Conservation (phyloP, 768 basidiomycete genomes). For the Jaapia argillacea region DNA sequence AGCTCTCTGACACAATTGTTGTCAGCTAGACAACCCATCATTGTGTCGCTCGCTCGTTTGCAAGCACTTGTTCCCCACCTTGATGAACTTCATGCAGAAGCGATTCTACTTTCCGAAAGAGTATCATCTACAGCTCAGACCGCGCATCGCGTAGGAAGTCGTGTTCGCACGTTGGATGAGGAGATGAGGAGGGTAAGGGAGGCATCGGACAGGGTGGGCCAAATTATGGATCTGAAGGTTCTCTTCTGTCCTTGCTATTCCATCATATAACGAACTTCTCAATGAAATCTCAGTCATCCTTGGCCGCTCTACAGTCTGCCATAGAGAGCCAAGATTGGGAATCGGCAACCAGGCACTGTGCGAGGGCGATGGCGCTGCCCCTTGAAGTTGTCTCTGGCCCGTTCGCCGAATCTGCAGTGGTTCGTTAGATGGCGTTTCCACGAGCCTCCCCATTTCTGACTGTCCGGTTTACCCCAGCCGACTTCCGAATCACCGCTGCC, state of each 20-base stretch:
- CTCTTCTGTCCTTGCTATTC: conserved; percentile 3
- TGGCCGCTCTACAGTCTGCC: conserved; percentile 40
- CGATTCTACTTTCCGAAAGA: conserved; percentile 39
- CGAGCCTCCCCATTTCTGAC: not conserved
- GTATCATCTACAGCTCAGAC: conserved; percentile 70
- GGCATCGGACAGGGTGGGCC: conserved; percentile 84
- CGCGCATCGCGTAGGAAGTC: conserved; percentile 84
- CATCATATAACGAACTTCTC: not conserved
- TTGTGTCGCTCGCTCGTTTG: conserved; percentile 50
- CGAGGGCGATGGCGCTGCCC: conserved; percentile 82
- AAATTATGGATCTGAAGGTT: conserved; percentile 94
- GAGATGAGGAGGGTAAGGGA: conserved; percentile 88
- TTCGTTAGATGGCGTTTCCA: conserved; percentile 27
- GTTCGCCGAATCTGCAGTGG: conserved; percentile 84
- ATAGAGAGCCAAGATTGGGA: conserved; percentile 93
- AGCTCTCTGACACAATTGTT: conserved; percentile 62
- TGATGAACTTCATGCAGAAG: conserved; percentile 51
- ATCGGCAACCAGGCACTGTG: conserved; percentile 83
- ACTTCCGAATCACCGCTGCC: conserved; percentile 82
- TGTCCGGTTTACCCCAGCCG: conserved; percentile 43
- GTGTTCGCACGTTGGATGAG: conserved; percentile 81
- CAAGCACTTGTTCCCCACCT: conserved; percentile 51
- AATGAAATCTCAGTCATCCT: conserved; percentile 45
- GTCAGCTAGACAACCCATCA: conserved; percentile 55
- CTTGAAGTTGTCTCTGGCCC: conserved; percentile 66